A percentile compares a stretch with the other conserved stretches of the same genome.
phyloP scores from a whole-genome alignment of 1,139 yeast species.

The Pichia sorboxylosa region DNA sequence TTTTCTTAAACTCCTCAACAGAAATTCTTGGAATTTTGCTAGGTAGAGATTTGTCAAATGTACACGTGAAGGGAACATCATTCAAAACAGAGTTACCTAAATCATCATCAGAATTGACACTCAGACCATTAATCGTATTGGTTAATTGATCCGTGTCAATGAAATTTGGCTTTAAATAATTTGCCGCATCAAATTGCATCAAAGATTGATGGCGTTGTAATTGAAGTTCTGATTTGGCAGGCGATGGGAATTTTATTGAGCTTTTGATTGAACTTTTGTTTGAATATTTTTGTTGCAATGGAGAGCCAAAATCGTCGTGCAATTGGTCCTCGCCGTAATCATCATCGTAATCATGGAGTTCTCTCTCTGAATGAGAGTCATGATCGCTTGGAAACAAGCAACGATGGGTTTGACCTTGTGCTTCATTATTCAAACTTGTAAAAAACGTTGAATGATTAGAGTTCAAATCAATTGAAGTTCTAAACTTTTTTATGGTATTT shows the following conservation, averaged over 20 bases:
- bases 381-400: no score
- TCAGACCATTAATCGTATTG: slow-evolving; percentile 17
- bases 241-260: slow-evolving; percentile 3
- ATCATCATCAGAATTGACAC: slow-evolving; percentile 11
- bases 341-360: slow-evolving; percentile 5
- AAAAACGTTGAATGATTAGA: no score
- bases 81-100: slow-evolving; percentile 8
- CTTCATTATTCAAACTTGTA: no score
- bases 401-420: no score
- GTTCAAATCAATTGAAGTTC: no score
- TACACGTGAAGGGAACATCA: slow-evolving; percentile 5
- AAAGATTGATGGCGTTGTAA: slow-evolving; percentile 13
- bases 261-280: slow-evolving; percentile 6
- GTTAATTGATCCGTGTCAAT: slow-evolving; percentile 18
- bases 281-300: slow-evolving; percentile 17
- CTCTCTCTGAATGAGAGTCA: no score
- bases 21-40: slow-evolving; percentile 47
- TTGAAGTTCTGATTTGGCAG: slow-evolving; percentile 10
- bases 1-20: slow-evolving; percentile 48
- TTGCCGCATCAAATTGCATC: slow-evolving; percentile 4
- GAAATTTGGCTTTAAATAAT: neutral
- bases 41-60: no score
- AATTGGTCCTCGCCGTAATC: slow-evolving; percentile 12
- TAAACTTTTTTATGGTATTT: no score
- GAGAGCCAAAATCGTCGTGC: slow-evolving; percentile 16